These are phyloP conservation scores for Apostasia ramifera DNA, from an alignment of 106 monocot species.

Conservation along the genomic window DNA sequence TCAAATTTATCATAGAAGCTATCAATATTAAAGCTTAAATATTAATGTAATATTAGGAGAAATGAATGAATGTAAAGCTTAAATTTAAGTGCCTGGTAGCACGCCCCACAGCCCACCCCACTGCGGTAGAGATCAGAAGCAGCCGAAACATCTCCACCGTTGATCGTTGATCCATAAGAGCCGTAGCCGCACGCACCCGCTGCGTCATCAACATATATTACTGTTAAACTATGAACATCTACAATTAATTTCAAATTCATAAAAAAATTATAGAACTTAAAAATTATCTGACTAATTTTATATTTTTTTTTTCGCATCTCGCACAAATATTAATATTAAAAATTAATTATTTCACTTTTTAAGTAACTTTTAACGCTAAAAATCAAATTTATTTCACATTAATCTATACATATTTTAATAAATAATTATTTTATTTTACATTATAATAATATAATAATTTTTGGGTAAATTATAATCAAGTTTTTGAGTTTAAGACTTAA, in stretches of 20 bases:
- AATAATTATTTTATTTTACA: no score
- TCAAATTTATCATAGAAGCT: no score
- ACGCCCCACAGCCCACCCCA: conserved; percentile 68
- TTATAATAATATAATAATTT: no score
- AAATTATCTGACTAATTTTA: not conserved
- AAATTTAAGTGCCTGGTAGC: conserved; percentile 37
- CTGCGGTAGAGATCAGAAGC: conserved; percentile 51
- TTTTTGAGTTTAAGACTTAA: no score
- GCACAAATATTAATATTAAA: not conserved
- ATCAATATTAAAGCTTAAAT: no score
- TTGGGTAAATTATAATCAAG: no score
- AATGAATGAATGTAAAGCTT: no score
- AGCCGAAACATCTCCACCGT: conserved; percentile 64
- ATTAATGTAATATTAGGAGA: no score
- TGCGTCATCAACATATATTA: not conserved
- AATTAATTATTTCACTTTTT: not conserved
- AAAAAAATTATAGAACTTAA: not conserved
- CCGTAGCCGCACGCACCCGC: conserved; percentile 56
- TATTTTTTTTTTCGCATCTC: not conserved
- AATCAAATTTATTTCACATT: no score
- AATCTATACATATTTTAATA: no score
- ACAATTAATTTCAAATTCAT: not conserved
- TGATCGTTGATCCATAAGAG: conserved; percentile 44
- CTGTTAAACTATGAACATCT: not conserved
- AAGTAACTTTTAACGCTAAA: no score